Evolutionary conservation across 371 early-diverging fungal species (phyloP).

Genomic region (Actinomortierella ambigua): DNA sequence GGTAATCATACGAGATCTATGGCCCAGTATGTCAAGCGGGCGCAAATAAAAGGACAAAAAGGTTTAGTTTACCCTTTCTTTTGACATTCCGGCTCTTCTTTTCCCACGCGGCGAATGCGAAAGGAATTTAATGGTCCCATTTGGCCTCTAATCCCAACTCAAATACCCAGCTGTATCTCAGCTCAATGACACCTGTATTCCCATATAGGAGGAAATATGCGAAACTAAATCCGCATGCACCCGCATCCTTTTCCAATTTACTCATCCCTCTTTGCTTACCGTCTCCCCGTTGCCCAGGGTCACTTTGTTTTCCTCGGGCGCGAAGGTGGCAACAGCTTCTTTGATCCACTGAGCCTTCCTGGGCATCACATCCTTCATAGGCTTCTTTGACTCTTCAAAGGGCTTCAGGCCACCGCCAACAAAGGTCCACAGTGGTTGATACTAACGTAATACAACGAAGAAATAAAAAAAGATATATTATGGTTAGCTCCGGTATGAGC

Average conservation of each 20-base stretch:
- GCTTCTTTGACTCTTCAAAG: constrained; percentile 68
- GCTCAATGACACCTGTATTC: too few relatives aligned
- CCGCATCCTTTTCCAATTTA: too few relatives aligned
- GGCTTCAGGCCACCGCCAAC: constrained; percentile 89
- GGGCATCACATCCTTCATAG: constrained; percentile 75
- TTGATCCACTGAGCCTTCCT: constrained; percentile 78
- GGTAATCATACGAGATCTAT: constrained; percentile 76
- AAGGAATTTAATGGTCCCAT: background rate
- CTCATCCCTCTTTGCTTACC: constrained; percentile 30
- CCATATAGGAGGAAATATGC: background rate
- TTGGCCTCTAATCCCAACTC: background rate
- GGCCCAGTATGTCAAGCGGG: background rate
- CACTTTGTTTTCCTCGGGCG: constrained; percentile 75
- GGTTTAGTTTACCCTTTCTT: background rate
- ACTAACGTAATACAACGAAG: constrained; percentile 49
- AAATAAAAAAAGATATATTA: background rate
- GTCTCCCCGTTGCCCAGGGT: constrained; percentile 67
- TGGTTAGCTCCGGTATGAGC: too few relatives aligned
- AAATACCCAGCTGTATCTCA: too few relatives aligned
- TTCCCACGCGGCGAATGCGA: background rate
- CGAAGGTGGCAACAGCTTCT: constrained; percentile 68
- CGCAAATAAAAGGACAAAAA: background rate
- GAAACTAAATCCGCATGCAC: background rate
- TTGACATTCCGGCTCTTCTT: background rate
- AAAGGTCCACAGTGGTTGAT: constrained; percentile 91